A percentile compares a stretch with the other conserved stretches of the same genome.
Evolutionary conservation across 1,284 basidiomycete genomes (phyloP).

Genomic region (Porodaedalea pini): DNA sequence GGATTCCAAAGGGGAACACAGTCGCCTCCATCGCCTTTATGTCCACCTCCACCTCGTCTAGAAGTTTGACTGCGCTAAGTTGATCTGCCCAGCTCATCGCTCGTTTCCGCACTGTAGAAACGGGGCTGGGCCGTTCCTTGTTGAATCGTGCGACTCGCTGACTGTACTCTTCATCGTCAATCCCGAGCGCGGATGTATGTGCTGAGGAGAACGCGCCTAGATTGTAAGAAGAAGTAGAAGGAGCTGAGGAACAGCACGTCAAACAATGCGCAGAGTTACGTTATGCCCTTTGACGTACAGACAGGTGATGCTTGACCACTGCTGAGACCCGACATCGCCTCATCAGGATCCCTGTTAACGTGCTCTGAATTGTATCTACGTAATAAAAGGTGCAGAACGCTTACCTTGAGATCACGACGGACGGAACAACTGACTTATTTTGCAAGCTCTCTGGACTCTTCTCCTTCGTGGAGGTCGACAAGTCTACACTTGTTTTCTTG

Average conservation of each 20-base stretch:
- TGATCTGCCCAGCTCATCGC: constrained; percentile 54
- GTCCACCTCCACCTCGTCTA: constrained; percentile 25
- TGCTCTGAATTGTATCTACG: neutral
- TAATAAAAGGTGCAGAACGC: constrained; percentile 11
- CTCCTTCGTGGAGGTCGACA: constrained; percentile 24
- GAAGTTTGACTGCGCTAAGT: constrained; percentile 37
- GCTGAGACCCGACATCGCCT: constrained; percentile 54
- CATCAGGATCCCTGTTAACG: constrained; percentile 35
- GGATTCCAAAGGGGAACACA: neutral
- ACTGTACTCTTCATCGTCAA: constrained; percentile 38
- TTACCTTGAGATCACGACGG: constrained; percentile 36
- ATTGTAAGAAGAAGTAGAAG: constrained; percentile 8
- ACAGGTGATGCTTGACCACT: constrained; percentile 71
- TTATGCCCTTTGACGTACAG: constrained; percentile 40
- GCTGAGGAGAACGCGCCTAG: constrained; percentile 28
- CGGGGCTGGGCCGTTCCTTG: constrained; percentile 37
- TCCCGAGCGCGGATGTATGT: constrained; percentile 41
- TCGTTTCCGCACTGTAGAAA: constrained; percentile 30
- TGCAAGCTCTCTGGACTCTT: constrained; percentile 26
- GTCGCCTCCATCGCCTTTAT: neutral
- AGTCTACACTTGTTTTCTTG: constrained; percentile 39
- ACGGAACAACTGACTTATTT: constrained; percentile 27
- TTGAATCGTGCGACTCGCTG: constrained; percentile 46
- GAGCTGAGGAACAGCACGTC: constrained; percentile 6
- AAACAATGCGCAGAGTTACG: neutral